Percentiles rank a stretch among this genome's conserved stretches.
Conservation (phyloP, 345 rosid species). For the Eucalyptus leucophloia region DNA sequence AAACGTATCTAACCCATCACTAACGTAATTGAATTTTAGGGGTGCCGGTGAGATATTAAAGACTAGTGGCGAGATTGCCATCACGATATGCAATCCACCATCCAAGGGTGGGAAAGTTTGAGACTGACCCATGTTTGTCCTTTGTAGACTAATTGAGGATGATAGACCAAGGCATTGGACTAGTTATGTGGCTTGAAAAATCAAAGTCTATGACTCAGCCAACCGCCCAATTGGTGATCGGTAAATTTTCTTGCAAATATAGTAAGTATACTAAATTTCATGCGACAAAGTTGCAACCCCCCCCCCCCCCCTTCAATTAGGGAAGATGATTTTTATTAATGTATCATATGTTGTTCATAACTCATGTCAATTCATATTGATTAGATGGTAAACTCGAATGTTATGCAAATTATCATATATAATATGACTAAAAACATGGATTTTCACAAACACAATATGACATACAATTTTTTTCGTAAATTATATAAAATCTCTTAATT, state of each 20-base stretch:
- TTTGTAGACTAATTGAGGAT: not conserved
- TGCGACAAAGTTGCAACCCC: not conserved
- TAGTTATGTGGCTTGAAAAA: not conserved
- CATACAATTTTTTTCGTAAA: not conserved
- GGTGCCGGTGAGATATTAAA: not conserved
- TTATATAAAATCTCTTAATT: not conserved
- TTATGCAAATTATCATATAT: not conserved
- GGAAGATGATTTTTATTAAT: not conserved
- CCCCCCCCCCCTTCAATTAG: not conserved
- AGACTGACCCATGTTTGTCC: not conserved
- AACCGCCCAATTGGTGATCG: rapidly evolving
- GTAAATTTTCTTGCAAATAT: not conserved
- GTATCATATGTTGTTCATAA: not conserved
- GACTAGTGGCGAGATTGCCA: not conserved
- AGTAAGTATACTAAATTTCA: not conserved
- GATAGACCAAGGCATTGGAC: not conserved
- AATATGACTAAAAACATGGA: not conserved
- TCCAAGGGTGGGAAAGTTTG: not conserved
- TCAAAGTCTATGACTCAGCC: not conserved
- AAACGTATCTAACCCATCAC: not conserved
- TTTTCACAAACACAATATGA: not conserved
- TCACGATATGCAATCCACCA: not conserved
- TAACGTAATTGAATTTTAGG: too few relatives aligned
- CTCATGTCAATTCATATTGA: not conserved
- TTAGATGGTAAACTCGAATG: not conserved